These are phyloP conservation scores for Xylariaceae sp. DNA, from an alignment of 2,329 filamentous ascomycete genomes.

Conservation along the genomic window DNA sequence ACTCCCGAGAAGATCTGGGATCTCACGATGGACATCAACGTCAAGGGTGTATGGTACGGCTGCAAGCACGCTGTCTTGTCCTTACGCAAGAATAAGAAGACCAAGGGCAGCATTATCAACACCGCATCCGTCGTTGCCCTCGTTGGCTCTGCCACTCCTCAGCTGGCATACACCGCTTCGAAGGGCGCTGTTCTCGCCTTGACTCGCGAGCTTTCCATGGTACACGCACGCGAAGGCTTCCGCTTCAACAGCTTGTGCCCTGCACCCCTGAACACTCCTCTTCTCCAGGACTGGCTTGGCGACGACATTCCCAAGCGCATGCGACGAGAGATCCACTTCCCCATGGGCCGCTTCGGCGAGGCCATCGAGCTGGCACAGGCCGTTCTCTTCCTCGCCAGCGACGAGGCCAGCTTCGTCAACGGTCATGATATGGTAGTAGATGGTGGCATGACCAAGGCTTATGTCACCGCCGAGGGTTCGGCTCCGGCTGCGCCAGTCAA, in stretches of 20 bases:
- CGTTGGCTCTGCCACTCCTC: slow-evolving; percentile 81
- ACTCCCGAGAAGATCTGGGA: slow-evolving; percentile 93
- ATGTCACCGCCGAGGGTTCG: slow-evolving; percentile 65
- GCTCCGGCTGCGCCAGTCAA: slow-evolving; percentile 52
- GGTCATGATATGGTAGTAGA: slow-evolving; percentile 92
- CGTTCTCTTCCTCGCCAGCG: slow-evolving; percentile 80
- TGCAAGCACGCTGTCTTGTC: slow-evolving; percentile 86
- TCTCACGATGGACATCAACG: slow-evolving; percentile 88
- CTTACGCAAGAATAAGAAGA: slow-evolving; percentile 76
- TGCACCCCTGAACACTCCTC: slow-evolving; percentile 84
- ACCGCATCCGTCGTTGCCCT: slow-evolving; percentile 85
- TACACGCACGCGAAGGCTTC: slow-evolving; percentile 83
- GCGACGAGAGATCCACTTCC: slow-evolving; percentile 86
- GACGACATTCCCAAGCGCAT: slow-evolving; percentile 78
- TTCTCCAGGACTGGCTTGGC: slow-evolving; percentile 90
- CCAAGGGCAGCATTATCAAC: slow-evolving; percentile 80
- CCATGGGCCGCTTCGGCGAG: slow-evolving; percentile 82
- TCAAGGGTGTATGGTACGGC: slow-evolving; percentile 97
- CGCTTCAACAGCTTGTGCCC: slow-evolving; percentile 90
- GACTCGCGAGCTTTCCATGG: slow-evolving; percentile 86
- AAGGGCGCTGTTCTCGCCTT: slow-evolving; percentile 90
- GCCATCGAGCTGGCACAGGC: slow-evolving; percentile 91
- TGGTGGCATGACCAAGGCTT: slow-evolving; percentile 92
- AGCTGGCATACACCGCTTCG: slow-evolving; percentile 88
- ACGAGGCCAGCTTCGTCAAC: slow-evolving; percentile 87